Percentiles rank a stretch among this genome's conserved stretches.
phyloP scores from a whole-genome alignment of 257 asterid species.

The Solanum chiquidenum region DNA sequence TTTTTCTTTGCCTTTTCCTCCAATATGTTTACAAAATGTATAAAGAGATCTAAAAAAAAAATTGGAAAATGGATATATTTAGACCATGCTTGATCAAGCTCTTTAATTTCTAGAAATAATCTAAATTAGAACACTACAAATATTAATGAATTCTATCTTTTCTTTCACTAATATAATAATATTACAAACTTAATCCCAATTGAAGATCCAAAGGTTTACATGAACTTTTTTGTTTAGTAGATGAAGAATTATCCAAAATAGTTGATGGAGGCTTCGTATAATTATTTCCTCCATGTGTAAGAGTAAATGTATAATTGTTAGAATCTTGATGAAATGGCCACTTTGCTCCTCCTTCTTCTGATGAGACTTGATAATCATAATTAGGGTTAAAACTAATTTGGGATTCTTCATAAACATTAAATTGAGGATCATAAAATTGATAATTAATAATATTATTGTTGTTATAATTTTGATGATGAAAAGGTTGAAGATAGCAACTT shows the following conservation, averaged over 20 bases:
- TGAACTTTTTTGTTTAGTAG: slow-evolving; percentile 23
- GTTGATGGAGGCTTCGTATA: slow-evolving; percentile 8
- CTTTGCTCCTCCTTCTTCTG: neutral
- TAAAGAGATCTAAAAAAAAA: neutral
- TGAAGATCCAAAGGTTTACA: slow-evolving; percentile 58
- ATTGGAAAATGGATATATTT: neutral
- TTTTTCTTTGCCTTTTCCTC: neutral
- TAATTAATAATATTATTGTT: slow-evolving; percentile 4
- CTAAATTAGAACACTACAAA: neutral
- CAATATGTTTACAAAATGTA: neutral
- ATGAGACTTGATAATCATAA: neutral
- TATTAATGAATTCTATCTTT: neutral
- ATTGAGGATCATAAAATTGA: slow-evolving; percentile 39
- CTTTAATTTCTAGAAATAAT: neutral
- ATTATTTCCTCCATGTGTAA: slow-evolving; percentile 19
- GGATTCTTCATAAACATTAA: slow-evolving; percentile 28
- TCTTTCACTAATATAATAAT: slow-evolving; percentile 3
- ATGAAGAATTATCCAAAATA: slow-evolving; percentile 3
- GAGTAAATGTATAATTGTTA: slow-evolving; percentile 19
- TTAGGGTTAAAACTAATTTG: slow-evolving; percentile 50
- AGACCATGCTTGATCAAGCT: neutral
- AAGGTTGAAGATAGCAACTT: slow-evolving; percentile 56
- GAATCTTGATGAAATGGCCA: slow-evolving; percentile 17
- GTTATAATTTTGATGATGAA: neutral
- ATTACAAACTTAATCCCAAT: slow-evolving; percentile 54